These are phyloP conservation scores for Tagetes patula DNA, from an alignment of 129 eudicot genomes.

Conservation along the genomic window DNA sequence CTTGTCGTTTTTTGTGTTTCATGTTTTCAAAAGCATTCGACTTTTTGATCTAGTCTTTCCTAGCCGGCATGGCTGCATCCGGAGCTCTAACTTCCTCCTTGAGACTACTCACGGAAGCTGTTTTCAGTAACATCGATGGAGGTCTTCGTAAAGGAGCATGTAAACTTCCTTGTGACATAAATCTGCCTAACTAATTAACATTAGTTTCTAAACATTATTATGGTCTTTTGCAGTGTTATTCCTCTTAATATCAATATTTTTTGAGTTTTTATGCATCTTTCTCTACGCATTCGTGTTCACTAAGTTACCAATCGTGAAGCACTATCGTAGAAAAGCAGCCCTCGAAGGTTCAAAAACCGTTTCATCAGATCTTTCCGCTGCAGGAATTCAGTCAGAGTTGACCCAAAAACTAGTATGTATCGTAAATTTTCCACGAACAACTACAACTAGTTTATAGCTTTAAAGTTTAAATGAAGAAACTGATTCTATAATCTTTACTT, in stretches of 20 bases:
- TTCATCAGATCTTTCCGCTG: conserved; percentile 72
- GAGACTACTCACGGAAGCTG: conserved; percentile 71
- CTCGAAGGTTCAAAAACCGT: conserved; percentile 77
- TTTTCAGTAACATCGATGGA: conserved; percentile 46
- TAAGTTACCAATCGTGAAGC: conserved; percentile 63
- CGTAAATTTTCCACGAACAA: not conserved
- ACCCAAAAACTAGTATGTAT: conserved; percentile 28
- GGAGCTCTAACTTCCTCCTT: conserved; percentile 72
- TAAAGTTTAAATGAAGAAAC: not conserved
- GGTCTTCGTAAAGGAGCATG: conserved; percentile 80
- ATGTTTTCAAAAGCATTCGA: not conserved
- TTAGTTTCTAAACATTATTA: not conserved
- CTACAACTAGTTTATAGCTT: not conserved
- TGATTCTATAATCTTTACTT: conserved; percentile 7
- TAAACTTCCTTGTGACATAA: conserved; percentile 11
- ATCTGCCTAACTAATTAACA: not conserved
- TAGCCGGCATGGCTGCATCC: conserved; percentile 78
- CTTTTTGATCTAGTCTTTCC: conserved; percentile 52
- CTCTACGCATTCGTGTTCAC: conserved; percentile 61
- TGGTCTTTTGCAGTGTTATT: conserved; percentile 60
- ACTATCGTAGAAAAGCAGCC: conserved; percentile 69
- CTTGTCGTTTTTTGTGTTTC: not conserved
- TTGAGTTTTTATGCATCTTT: conserved; percentile 68
- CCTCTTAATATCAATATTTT: conserved; percentile 53
- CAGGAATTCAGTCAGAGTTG: conserved; percentile 44